phyloP scores from a whole-genome alignment of 106 monocot genomes.

The Phalaenopsis aphrodite region DNA sequence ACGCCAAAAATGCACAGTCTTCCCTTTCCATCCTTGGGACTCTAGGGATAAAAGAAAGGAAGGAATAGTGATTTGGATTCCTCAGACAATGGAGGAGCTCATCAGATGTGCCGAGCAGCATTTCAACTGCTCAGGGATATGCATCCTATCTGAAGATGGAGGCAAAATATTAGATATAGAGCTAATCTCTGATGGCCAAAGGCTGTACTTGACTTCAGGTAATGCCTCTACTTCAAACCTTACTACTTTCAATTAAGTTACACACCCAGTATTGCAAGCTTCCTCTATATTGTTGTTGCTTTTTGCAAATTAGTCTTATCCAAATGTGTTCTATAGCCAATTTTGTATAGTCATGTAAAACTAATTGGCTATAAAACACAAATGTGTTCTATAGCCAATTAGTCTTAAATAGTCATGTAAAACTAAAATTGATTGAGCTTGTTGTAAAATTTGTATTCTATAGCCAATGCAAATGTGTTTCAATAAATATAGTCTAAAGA shows the following conservation, averaged over 20 bases:
- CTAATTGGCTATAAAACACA: too few species aligned
- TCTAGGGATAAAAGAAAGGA: constrained; percentile 36
- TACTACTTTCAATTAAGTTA: not conserved
- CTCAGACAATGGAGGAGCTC: constrained; percentile 57
- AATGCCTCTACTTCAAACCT: not conserved
- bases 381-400: too few species aligned
- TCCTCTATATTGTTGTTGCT: too few species aligned
- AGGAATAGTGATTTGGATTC: constrained; percentile 73
- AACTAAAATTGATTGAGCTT: too few species aligned
- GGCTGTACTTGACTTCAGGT: constrained; percentile 40
- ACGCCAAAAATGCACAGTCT: constrained; percentile 54
- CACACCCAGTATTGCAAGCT: too few species aligned
- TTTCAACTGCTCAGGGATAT: constrained; percentile 33
- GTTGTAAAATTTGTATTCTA: too few species aligned
- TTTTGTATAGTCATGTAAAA: too few species aligned
- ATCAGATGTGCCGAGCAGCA: constrained; percentile 36
- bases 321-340: too few species aligned
- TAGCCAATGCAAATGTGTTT: too few species aligned
- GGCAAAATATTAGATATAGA: constrained; percentile 45
- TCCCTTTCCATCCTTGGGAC: constrained; percentile 84
- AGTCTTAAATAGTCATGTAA: too few species aligned
- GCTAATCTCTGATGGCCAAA: constrained; percentile 64
- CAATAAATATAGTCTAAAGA: too few species aligned
- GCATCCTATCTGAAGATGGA: constrained; percentile 68
- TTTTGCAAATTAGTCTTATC: too few species aligned